Evolutionary conservation across 1,139 yeast genomes (phyloP).

Genomic region (Keqinozyma sinolaborantium): DNA sequence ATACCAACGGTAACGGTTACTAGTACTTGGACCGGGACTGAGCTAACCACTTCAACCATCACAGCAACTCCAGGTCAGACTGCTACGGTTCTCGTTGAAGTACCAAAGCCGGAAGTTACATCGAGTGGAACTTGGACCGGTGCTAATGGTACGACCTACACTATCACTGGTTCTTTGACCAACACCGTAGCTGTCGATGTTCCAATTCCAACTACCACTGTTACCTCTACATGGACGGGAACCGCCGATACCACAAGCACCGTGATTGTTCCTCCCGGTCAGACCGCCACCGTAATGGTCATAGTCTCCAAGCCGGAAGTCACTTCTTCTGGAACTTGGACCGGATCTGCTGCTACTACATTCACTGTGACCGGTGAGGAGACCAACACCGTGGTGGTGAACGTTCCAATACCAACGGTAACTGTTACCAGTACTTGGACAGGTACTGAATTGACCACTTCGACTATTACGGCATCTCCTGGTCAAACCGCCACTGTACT

Average conservation of each 20-base stretch:
- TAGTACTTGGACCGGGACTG: conserved; percentile 3
- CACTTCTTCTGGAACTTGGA: conserved; percentile 11
- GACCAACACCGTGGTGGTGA: conserved; percentile 13
- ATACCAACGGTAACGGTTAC: conserved; percentile 7
- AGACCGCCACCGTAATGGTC: conserved; percentile 15
- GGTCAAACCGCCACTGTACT: conserved; percentile 6
- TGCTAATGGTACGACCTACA: conserved; percentile 5
- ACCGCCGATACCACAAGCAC: conserved; percentile 2
- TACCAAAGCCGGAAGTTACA: conserved; percentile 13
- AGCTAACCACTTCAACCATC: conserved; percentile 4
- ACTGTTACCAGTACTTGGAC: conserved; percentile 11
- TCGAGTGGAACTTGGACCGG: conserved; percentile 11
- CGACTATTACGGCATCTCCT: conserved; percentile 4
- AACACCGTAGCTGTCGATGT: conserved; percentile 9
- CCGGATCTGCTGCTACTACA: conserved; percentile 7
- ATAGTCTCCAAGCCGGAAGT: conserved; percentile 12
- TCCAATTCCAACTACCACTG: conserved; percentile 12
- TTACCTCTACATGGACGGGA: conserved; percentile 8
- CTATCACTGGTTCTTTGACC: conserved; percentile 5
- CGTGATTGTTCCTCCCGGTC: conserved; percentile 6
- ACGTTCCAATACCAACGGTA: conserved; percentile 13
- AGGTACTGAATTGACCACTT: conserved; percentile 3
- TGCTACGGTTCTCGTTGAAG: conserved; percentile 15
- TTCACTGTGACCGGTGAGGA: conserved; percentile 3
- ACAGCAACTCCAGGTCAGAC: conserved; percentile 10